phyloP scores from a whole-genome alignment of 495 filamentous ascomycete genomes.

The Neurospora sublineolata region DNA sequence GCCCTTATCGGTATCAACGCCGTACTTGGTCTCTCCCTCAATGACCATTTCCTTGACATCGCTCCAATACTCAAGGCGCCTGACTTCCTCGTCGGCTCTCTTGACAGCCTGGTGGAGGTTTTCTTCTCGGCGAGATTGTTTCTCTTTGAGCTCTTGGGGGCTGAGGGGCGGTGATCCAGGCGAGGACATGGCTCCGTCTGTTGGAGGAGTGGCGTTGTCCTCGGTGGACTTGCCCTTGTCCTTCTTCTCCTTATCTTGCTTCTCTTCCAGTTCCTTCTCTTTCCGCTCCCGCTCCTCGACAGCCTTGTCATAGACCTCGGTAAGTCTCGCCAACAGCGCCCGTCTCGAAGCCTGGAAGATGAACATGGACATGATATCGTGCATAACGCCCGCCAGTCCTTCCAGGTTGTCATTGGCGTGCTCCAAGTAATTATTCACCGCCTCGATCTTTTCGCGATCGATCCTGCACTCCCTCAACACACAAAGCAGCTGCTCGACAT shows the following conservation, averaged over 20 bases:
- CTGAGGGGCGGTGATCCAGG: neutral
- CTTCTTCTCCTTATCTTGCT: constrained; percentile 17
- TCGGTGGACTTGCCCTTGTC: neutral
- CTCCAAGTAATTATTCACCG: constrained; percentile 65
- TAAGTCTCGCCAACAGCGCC: constrained; percentile 59
- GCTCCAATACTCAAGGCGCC: constrained; percentile 61
- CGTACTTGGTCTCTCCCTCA: constrained; percentile 38
- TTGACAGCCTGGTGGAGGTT: constrained; percentile 46
- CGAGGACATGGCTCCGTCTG: neutral
- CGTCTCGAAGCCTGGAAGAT: constrained; percentile 82
- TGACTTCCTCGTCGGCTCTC: constrained; percentile 57
- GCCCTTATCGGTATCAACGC: constrained; percentile 30
- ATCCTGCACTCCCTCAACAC: constrained; percentile 57
- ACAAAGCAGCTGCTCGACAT: constrained; percentile 53
- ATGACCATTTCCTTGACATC: constrained; percentile 54
- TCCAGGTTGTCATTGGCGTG: constrained; percentile 68
- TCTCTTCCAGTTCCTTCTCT: constrained; percentile 11
- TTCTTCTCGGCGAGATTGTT: constrained; percentile 23
- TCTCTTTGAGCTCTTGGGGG: constrained; percentile 5
- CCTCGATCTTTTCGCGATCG: constrained; percentile 82
- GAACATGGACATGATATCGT: constrained; percentile 72
- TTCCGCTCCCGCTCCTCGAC: constrained; percentile 7
- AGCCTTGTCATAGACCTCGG: constrained; percentile 46
- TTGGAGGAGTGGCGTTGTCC: neutral
- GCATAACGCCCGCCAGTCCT: constrained; percentile 68